Base-by-base conservation (phyloP, 495 filamentous ascomycete genomes). In the Penicillium atrosanguineum region DNA sequence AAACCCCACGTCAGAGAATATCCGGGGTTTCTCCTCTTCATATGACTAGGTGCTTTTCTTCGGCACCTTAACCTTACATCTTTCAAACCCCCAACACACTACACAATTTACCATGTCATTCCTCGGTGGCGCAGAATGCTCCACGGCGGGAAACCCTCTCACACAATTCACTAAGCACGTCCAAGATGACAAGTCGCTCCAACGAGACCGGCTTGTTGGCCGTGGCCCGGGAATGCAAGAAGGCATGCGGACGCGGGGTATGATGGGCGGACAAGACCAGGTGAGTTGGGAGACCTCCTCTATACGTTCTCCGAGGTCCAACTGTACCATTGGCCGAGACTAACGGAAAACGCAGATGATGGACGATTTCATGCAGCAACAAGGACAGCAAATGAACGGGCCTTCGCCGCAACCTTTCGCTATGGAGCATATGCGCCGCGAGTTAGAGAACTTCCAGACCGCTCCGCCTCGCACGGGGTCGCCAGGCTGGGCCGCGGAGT, bases 91-190 rank as follows among this genome's bases (percentile, higher is more conserved):
- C 1, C 23, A 16, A 28, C 51, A 40, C 36, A 53, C 36, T 28
- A 38, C 26, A 53, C 43, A 46, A 37, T 16, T 37, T 53, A 75
- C 48, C 57, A 96, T 96, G 94, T 95, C 91, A 20, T 96, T 98
- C 68, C 80, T 96, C 57, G 89, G 89, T 72, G 93, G 93, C 60
- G 89, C 91, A 59, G 94, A 97, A 73, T 98, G 94, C 79, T 97
- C 94, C 44, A 96, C 94, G 39, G 91, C 89, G 48, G 90, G 86
- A 63, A 98, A 97, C 71, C 95, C 95, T 49, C 86, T 98, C 52
- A 90, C 87, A 62, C 95, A 97, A 80, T 95, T 98, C 68, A 87
- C 89, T 26, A 98, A 97, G 69, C 90, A 95, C 67, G 88, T 91
- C 47, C 86, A 90, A 62, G 89, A 96, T 75, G 94, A 97, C 76